Evolutionary conservation across 179 eudicot species (phyloP), one percentile per base, ranked within the genome.

Genomic region (Silene coronaria): DNA sequence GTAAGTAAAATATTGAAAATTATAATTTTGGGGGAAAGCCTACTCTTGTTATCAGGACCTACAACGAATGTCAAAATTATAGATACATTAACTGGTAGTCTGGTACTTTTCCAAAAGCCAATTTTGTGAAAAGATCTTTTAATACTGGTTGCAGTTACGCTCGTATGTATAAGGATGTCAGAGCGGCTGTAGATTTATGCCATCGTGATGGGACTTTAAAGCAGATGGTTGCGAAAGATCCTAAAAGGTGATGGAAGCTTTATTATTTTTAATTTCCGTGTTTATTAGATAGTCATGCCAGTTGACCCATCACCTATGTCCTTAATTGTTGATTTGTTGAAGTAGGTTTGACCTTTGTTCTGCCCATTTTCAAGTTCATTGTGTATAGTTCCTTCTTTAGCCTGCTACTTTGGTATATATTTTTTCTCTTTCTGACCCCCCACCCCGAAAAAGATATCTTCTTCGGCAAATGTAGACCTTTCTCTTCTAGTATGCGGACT

Each of bases 121-220:
- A 23, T 8, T 13, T 63, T 61, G 6, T 22, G 12, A 9, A 77
- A 1, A 21, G n/a, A 14, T 67, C 3, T 60, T 51, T 38, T 36
- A 46, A 32, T 71, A 67, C 46, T 74, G 74, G 71, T 78, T 88
- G 88, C 89, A 95, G 99, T 81, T 95, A 95, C 74, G 83, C 90
- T 76, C 89, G 88, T 51, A 89, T 95, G 89, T 95, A 91, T 79
- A 89, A 85, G 82, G 97, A 95, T 84, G 97, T 92, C 79, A 88
- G 97, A 85, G 96, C 99, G 75, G 99, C 99, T 74, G 97, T 95
- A 42, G 97, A 92, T 80, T 82, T 92, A 86, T 95, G 99, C 83
- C 99, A 95, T 83, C 96, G 97, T 80, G 99, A 95, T 76, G 99
- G 99, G 76, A 95, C 99, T 76, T 77, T 95, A 79, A 95, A 92